Percentiles rank a stretch among this genome's conserved stretches.
Conservation (phyloP, 768 basidiomycete species). For the Tricholoma furcatifolium region DNA sequence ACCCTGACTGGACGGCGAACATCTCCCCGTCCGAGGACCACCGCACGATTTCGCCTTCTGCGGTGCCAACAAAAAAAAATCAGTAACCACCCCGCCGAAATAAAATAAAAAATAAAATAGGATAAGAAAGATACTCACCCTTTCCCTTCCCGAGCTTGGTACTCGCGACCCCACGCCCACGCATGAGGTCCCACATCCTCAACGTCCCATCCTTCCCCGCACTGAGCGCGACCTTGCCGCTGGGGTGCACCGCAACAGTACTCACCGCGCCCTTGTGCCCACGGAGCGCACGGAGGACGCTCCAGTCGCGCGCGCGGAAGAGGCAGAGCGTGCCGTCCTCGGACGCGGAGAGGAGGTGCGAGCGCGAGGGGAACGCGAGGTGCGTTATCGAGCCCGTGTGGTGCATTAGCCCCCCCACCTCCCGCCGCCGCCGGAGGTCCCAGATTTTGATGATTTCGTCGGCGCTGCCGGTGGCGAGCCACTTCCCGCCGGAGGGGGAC, state of each 20-base stretch:
- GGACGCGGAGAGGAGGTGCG: conserved; percentile 87
- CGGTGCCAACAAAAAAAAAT: neutral
- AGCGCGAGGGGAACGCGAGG: conserved; percentile 81
- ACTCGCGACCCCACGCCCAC: conserved; percentile 87
- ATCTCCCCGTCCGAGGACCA: conserved; percentile 79
- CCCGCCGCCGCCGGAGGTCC: conserved; percentile 89
- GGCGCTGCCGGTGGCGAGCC: conserved; percentile 93
- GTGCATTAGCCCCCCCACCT: conserved; percentile 92
- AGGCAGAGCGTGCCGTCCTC: conserved; percentile 90
- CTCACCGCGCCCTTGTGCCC: conserved; percentile 96
- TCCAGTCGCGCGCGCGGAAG: conserved; percentile 94
- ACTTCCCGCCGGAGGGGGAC: conserved; percentile 88
- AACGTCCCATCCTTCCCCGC: conserved; percentile 89
- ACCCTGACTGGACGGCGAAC: conserved; percentile 78
- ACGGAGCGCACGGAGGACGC: conserved; percentile 79
- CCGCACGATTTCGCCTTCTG: conserved; percentile 91
- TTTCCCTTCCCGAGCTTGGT: conserved; percentile 88
- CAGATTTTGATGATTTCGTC: conserved; percentile 98
- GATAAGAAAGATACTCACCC: no score
- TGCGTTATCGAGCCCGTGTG: conserved; percentile 93
- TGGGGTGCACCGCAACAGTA: conserved; percentile 86
- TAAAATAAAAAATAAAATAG: neutral
- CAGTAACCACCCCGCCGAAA: neutral
- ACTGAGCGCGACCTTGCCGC: conserved; percentile 86
- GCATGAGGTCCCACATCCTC: conserved; percentile 99